Evolutionary conservation across 75 land plant genomes (phyloP), one percentile per base, ranked within the genome.

Genomic region (Pinus taeda): DNA sequence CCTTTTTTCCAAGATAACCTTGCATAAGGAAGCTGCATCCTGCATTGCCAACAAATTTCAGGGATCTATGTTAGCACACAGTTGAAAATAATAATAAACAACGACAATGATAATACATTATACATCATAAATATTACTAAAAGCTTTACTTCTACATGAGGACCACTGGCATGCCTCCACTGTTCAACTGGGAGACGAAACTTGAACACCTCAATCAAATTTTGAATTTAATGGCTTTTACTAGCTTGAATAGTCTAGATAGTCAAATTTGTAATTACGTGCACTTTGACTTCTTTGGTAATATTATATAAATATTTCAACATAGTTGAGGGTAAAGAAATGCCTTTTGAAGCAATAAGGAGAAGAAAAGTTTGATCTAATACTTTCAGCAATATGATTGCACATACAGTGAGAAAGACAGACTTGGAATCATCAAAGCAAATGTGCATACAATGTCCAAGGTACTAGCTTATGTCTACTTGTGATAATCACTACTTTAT

Each of bases 1-100:
- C 39, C 86, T 87, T 74, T 85, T 91, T 74, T 87, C 91, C 79
- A 97, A n/a, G 33, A 97, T 88, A 17, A 89, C 81, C 36, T 91
- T 74, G 60, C 92, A 83, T 1, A 97, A 85, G 26, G 95, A 90
- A 78, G 99, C 97, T 61, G 99, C 99, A 92, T 97, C 99, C 99
- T 97, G 91, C 45, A 33, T 42, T 42, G 45, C 45, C 45, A 42
- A 42, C 45, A 42, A 42, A 42, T 42, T 42, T 3, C 45, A 42
- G 45, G 45, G 45, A 42, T 42, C 45, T 42, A 42, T 42, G 45
- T 42, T 6, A 42, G 2, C 33, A 64, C 15, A 30, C 17, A 14
- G 29, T 14, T 17, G 15, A 67, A 67, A 37, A 67, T 20, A 67
- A 39, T 39, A n/a, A 20, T 67, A 1, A 67, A 20, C 20, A 36